Conservation (phyloP, 768 basidiomycete species). For the Termitomyces sp. region DNA sequence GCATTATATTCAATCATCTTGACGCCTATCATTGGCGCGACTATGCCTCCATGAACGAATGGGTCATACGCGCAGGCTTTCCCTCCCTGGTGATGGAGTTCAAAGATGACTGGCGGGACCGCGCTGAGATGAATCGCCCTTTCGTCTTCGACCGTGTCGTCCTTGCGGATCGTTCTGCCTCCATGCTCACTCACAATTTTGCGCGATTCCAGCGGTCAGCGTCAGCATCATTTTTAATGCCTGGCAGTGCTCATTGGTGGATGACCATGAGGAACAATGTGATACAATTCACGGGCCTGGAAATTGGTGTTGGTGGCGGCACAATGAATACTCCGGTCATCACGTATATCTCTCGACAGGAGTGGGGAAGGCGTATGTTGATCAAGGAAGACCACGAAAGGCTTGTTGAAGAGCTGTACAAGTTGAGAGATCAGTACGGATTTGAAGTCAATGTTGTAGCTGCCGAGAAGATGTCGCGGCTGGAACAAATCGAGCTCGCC, state of each 20-base stretch:
- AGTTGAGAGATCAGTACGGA: constrained; percentile 63
- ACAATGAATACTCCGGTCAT: constrained; percentile 67
- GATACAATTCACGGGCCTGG: constrained; percentile 63
- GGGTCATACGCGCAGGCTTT: constrained; percentile 73
- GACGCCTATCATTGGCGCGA: constrained; percentile 84
- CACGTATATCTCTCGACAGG: constrained; percentile 88
- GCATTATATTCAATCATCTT: constrained; percentile 71
- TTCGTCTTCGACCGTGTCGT: constrained; percentile 87
- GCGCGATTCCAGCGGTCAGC: constrained; percentile 72
- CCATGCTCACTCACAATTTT: constrained; percentile 68
- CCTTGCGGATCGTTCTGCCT: constrained; percentile 80
- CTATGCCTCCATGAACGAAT: constrained; percentile 89
- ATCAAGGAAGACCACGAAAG: constrained; percentile 70
- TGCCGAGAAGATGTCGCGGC: constrained; percentile 75
- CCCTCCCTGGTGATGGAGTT: constrained; percentile 81
- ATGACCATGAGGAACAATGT: constrained; percentile 68
- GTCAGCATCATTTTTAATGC: constrained; percentile 66
- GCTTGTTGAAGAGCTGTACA: constrained; percentile 70
- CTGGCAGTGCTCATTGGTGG: constrained; percentile 84
- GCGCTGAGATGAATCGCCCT: constrained; percentile 59
- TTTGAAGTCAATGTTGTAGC: constrained; percentile 87
- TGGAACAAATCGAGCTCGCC: constrained; percentile 77
- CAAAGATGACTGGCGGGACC: constrained; percentile 78
- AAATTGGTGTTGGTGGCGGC: constrained; percentile 35
- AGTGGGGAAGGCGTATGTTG: constrained; percentile 84